Evolutionary conservation across 2,329 filamentous ascomycete species (phyloP).

Genomic region (Fusarium keratoplasticum): DNA sequence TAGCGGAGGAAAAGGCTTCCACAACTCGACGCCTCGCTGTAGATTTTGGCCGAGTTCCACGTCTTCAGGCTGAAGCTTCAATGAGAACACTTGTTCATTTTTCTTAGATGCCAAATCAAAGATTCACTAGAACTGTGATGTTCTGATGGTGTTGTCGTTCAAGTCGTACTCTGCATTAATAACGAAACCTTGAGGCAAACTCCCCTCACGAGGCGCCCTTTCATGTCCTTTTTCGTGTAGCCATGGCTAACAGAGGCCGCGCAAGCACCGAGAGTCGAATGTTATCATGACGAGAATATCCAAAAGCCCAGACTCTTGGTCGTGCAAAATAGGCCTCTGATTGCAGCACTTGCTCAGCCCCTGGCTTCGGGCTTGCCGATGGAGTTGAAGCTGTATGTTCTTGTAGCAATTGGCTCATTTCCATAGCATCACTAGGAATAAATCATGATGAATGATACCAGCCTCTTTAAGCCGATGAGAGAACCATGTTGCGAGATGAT

Average conservation of each 20-base stretch:
- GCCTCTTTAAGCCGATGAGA: not conserved
- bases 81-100: not conserved
- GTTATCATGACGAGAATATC: not conserved
- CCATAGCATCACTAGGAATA: not conserved
- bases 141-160: not conserved
- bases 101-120: not conserved
- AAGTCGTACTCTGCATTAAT: not conserved
- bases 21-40: not conserved
- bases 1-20: not conserved
- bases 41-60: not conserved
- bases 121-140: not conserved
- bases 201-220: constrained; percentile 18
- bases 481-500: not conserved
- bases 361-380: not conserved
- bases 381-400: not conserved
- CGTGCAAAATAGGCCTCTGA: not conserved
- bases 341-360: not conserved
- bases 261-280: not conserved
- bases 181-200: not conserved
- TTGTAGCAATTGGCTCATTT: not conserved
- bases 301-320: not conserved
- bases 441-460: not conserved
- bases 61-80: not conserved
- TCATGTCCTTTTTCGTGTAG: not conserved
- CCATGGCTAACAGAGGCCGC: not conserved